Evolutionary conservation across 2,329 filamentous ascomycete species (phyloP).

Genomic region (Hypomyces rosellus): DNA sequence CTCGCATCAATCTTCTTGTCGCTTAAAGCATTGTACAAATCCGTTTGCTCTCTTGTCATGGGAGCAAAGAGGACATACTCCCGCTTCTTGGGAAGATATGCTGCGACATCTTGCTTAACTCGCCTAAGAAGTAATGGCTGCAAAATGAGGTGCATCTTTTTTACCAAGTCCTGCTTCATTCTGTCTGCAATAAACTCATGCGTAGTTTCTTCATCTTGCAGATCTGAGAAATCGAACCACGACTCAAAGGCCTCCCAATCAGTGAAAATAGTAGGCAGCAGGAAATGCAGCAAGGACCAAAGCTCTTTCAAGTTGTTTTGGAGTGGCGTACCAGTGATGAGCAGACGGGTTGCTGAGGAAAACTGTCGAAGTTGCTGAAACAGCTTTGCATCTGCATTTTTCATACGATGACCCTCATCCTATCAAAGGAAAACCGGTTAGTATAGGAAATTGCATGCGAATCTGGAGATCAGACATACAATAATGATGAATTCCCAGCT

Average conservation of each 20-base stretch:
- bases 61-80: slow-evolving; percentile 95
- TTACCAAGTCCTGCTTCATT: slow-evolving; percentile 44
- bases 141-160: slow-evolving; percentile 86
- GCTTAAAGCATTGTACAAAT: slow-evolving; percentile 67
- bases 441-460: slow-evolving; percentile 11
- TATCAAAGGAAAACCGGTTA: slow-evolving; percentile 22
- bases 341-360: slow-evolving; percentile 78
- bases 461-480: slow-evolving; percentile 32
- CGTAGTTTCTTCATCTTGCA: slow-evolving; percentile 75
- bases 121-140: slow-evolving; percentile 85
- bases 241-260: slow-evolving; percentile 88
- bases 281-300: slow-evolving; percentile 91
- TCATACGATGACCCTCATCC: slow-evolving; percentile 95
- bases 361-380: slow-evolving; percentile 87
- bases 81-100: slow-evolving; percentile 86
- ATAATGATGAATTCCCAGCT: slow-evolving; percentile 98
- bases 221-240: slow-evolving; percentile 95
- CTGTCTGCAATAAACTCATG: slow-evolving; percentile 75
- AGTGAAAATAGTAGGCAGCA: slow-evolving; percentile 87
- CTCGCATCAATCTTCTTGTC: slow-evolving; percentile 56
- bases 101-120: slow-evolving; percentile 89
- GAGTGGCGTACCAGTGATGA: slow-evolving; percentile 91
- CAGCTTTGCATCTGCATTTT: slow-evolving; percentile 89
- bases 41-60: slow-evolving; percentile 82
- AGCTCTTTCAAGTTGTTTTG: slow-evolving; percentile 94